Base-by-base conservation (phyloP, 345 rosid species). In the Erodium maritimum region DNA sequence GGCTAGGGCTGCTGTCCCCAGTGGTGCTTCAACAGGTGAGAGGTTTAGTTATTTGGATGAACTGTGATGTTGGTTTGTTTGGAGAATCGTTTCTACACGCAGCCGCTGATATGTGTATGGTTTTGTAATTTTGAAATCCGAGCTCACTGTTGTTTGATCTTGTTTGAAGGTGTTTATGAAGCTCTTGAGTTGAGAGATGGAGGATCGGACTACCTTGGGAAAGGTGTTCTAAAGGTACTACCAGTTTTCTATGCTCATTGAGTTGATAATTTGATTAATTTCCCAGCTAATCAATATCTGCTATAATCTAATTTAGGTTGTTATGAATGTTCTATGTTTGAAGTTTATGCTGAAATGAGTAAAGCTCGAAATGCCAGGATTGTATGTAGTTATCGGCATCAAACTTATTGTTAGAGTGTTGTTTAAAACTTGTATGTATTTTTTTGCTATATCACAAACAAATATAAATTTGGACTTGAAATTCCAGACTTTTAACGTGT, bases 21-120 rank as follows among this genome's bases (percentile, higher is more conserved):
- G 87, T 55, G 91, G 91, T 57, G 91, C 85, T 55, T 84, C 87
- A 46, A 84, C 87, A 19, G 87, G 85, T 84, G 64, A 54, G 65
- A 7, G 1, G 50, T 29, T 29, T 29, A 29, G 1, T 5, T 29
- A 1, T 29, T 29, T 25, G 33, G 33, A 25, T 25, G 33, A 25
- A 2, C 33, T 2, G 33, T 25, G 33, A 25, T 25, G 33, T 25
- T 25, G 33, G 7, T 25, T 25, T 2, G 33, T 7, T 25, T 29
- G 37, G 9, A 29, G 37, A 29, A 11, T 29, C 8, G 37, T 29
- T 29, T 29, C n/a, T 29, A 29, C 37, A 29, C n/a, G 37, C 9
- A 1, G 17, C 11, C 1, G 25, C 22, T 29, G 4, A 5, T 0
- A 5, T 23, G 56, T 48, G 13, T 56, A 20, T 21, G 18, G 25